Evolutionary conservation across 768 basidiomycete genomes (phyloP).

Genomic region (Boletus rex-veris): DNA sequence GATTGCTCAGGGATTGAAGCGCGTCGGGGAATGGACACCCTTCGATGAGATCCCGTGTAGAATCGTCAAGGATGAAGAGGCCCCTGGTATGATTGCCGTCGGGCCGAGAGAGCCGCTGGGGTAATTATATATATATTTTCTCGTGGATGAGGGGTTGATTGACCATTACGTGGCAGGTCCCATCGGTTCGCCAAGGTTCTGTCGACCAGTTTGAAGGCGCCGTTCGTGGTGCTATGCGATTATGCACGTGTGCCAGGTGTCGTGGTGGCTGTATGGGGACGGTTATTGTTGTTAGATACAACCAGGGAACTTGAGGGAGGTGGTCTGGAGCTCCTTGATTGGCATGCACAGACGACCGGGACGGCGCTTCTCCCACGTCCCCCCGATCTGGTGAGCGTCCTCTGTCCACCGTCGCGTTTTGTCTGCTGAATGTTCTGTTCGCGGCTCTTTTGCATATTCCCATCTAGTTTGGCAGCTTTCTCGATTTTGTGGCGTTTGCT

Average conservation of each 20-base stretch:
- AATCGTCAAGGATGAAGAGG: constrained; percentile 19
- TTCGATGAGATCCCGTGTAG: constrained; percentile 15
- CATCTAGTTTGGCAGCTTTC: constrained; percentile 22
- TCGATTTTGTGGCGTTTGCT: constrained; percentile 25
- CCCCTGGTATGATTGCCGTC: constrained; percentile 19
- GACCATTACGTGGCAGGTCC: not conserved
- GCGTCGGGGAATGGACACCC: constrained; percentile 19
- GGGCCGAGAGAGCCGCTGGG: constrained; percentile 13
- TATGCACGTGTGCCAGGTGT: constrained; percentile 23
- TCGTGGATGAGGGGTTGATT: not conserved
- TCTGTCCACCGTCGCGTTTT: not conserved
- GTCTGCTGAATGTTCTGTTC: not conserved
- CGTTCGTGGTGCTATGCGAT: constrained; percentile 21
- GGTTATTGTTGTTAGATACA: constrained; percentile 26
- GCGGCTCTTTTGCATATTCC: not conserved
- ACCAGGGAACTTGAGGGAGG: constrained; percentile 12
- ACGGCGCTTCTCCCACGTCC: constrained; percentile 23
- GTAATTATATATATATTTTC: not conserved
- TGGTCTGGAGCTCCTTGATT: constrained; percentile 29
- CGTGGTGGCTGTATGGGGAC: constrained; percentile 22
- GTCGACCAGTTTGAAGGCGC: constrained; percentile 17
- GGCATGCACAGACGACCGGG: constrained; percentile 24
- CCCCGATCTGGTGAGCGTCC: constrained; percentile 19
- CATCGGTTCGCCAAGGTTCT: constrained; percentile 19
- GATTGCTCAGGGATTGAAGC: constrained; percentile 12